These are phyloP conservation scores for Scytalidium sp. DNA, from an alignment of 2,329 filamentous ascomycete species.

Conservation along the genomic window DNA sequence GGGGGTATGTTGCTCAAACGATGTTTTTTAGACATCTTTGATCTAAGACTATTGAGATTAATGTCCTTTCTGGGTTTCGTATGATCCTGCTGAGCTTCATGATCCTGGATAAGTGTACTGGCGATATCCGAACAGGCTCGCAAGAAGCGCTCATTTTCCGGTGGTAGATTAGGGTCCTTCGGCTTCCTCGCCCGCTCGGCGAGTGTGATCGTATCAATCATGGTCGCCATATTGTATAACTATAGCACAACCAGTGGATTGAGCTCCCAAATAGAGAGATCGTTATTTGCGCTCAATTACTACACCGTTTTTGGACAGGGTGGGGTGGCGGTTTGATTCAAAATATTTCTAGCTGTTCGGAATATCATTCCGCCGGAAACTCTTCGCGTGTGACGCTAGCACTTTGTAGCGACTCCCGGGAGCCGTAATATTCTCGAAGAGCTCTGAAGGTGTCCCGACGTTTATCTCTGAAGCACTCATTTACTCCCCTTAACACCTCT, in stretches of 20 bases:
- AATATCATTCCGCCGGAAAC: not conserved
- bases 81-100: conserved; percentile 75
- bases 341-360: not conserved
- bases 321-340: not conserved
- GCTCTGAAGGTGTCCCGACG: not conserved
- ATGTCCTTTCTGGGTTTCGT: conserved; percentile 77
- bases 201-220: conserved; percentile 56
- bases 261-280: not conserved
- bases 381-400: not conserved
- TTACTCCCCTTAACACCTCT: conserved; percentile 12
- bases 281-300: not conserved
- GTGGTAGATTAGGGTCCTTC: conserved; percentile 73
- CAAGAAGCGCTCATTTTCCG: conserved; percentile 93
- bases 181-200: conserved; percentile 49
- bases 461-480: conserved; percentile 1
- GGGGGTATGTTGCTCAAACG: conserved; percentile 83
- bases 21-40: conserved; percentile 90
- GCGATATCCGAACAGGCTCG: conserved; percentile 95
- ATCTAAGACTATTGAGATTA: conserved; percentile 85
- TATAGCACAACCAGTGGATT: not conserved
- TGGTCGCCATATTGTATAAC: conserved; percentile 51
- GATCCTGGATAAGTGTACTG: conserved; percentile 89
- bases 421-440: not conserved
- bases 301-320: not conserved
- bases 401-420: not conserved